Base-by-base conservation (phyloP, 2,329 filamentous ascomycete genomes). In the Nectriaceae sp. region DNA sequence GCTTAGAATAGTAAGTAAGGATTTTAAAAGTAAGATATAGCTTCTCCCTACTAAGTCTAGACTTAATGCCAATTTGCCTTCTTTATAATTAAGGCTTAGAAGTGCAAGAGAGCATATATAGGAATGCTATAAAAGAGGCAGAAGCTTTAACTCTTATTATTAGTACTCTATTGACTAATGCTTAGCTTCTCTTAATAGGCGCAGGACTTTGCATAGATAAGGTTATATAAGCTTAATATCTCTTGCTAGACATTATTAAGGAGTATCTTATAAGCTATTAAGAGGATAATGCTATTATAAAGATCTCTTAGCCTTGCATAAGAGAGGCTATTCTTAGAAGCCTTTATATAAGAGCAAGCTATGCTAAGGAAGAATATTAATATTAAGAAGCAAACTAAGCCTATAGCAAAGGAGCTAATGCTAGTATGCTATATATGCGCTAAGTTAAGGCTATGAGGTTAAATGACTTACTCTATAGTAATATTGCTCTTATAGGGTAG, bases 351-450 rank as follows among this genome's bases (percentile, higher is more conserved):
- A n/a, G n/a, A n/a, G n/a, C 15, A 13, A n/a, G 24, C 21, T 20
- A 16, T 15, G 11, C 37, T 24, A n/a, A 26, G 49, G 29, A 51
- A 51, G 13, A 51, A 47, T n/a, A 47, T 4, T 15, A 43, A 43
- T 4, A 50, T 35, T 15, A 21, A 16, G n/a, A 50, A 46, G 39
- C 21, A 21, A 26, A 43, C 24, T 8, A 22, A 22, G 8, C 4
- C 19, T 31, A 21, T 22, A 15, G 13, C 24, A n/a, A 46, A 26
- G 15, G 21, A 46, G n/a, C n/a, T n/a, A n/a, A n/a, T n/a, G n/a
- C n/a, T n/a, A n/a, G n/a, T n/a, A n/a, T n/a, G n/a, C n/a, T 24
- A 24, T 11, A 38, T 46, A 22, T 21, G 19, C 2, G 36, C 37
- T n/a, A 41, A 26, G 22, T 46, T 22, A 21, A 46, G 29, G 15